Base-by-base conservation (phyloP, 2,329 filamentous ascomycete genomes). In the Ophiocordyceps camponoti-floridani region DNA sequence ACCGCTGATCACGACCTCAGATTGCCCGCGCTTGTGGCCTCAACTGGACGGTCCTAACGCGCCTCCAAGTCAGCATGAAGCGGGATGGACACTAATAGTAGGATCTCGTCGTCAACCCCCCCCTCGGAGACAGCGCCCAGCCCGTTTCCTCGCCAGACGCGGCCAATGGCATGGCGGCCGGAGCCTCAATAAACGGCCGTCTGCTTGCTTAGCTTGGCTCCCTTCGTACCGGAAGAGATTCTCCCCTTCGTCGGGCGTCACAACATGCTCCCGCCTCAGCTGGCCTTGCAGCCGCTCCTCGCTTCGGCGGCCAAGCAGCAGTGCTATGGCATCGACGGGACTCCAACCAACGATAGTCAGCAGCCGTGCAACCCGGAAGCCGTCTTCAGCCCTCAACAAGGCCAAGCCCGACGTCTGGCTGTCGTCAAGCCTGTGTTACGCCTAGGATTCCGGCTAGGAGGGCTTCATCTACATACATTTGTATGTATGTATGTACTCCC, bases 251-350 rank as follows among this genome's bases (percentile, higher is more conserved):
- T 40, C 16, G 18, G 9, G 12, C 28, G 28, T 37, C 33, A 37
- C 11, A 4, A 37, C 13, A 16, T 23, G 19, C 30, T 14, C 42
- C 40, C 2, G 10, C 26, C 6, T 28, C 42, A 13, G 40, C n/a
- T 27, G 31, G 37, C 23, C 26, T 43, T 18, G 7, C 28, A 4
- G 9, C 9, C 12, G 28, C 28, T 30, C 28, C 9, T 12, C 16
- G 13, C 35, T 37, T 40, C 13, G 12, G 40, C 38, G 4, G 42
- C 31, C 7, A 42, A 42, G 26, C 41, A 94, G 33, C 42, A 94
- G 33, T 54, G 50, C 43, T 52, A 53, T 30, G 33, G 31, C 2
- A 19, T 52, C 19, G 47, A 47, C 23, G 51, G 51, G 23, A 41
- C 40, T 2, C 23, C 41, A 11, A 14, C 45, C 16, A 45, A 47